Evolutionary conservation across 129 eudicot genomes (phyloP).

Genomic region (sunflower (Helianthus annuus)): HanXRQr2.0-SUNRISE NC_035445.2:101698285-101698784

Average conservation of each 20-base stretch:
- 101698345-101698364: conserved; percentile 5
- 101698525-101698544: conserved; percentile 34
- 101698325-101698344: neutral
- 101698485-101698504: conserved; percentile 75
- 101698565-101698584: neutral
- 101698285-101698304: too few species aligned
- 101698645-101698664: conserved; percentile 69
- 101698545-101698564: too few species aligned
- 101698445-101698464: conserved; percentile 31
- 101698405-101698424: conserved; percentile 9
- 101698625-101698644: conserved; percentile 78
- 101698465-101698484: conserved; percentile 72
- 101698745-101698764: neutral
- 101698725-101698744: conserved; percentile 80
- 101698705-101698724: conserved; percentile 66
- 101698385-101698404: conserved; percentile 43
- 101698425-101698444: conserved; percentile 28
- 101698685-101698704: conserved; percentile 62
- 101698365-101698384: conserved; percentile 38
- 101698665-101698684: conserved; percentile 80
- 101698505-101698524: conserved; percentile 73
- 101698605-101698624: neutral
- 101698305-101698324: too few species aligned
- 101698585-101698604: neutral
- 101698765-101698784: too few species aligned